Base-by-base conservation (phyloP, 495 filamentous ascomycete species). In the Parachaetomium inaequale region DNA sequence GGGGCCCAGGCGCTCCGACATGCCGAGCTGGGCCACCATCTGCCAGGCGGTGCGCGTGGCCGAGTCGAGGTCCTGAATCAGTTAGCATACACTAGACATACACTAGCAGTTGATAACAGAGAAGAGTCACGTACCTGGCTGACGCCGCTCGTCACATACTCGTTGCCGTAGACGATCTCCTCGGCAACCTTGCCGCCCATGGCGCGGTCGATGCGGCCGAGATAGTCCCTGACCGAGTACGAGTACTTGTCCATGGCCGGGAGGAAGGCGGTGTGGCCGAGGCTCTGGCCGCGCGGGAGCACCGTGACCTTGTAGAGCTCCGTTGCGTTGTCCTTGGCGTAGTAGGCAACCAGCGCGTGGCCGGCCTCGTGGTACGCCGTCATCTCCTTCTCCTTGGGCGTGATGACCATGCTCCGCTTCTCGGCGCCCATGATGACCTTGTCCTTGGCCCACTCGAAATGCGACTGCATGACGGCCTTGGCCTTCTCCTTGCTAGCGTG, bases 311-410 rank as follows among this genome's bases (percentile, higher is more conserved):
- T 98, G 82, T 98, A 96, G 8, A 98, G 77, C 4, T 88, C 90
- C 38, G 80, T 84, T 19, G 86, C 81, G 6, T 82, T 85, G 38
- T 84, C 81, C 55, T 79, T 75, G 12, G 91, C 91, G 62, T 91
- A 90, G 71, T 96, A 84, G 26, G 85, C 87, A 66, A 97, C 90
- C 7, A 98, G 83, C 4, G 95, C 92, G 74, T 98, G 94, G 2
- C 94, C 94, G 60, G 92, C 94, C 74, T 98, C 94, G 75, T 98
- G 94, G 67, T 98, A 98, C 2, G 94, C 94, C 38, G 94, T 98
- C 81, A 92, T 86, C 73, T 98, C 93, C 68, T 85, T 84, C 70
- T 87, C 85, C 76, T 93, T 89, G 56, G 91, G 83, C 49, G 88
- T 88, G 62, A 98, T 95, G 62, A 97, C 85, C 71, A 91, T 88